These are phyloP conservation scores for Metschnikowia anglica DNA, from an alignment of 805 yeast species.

Conservation along the genomic window DNA sequence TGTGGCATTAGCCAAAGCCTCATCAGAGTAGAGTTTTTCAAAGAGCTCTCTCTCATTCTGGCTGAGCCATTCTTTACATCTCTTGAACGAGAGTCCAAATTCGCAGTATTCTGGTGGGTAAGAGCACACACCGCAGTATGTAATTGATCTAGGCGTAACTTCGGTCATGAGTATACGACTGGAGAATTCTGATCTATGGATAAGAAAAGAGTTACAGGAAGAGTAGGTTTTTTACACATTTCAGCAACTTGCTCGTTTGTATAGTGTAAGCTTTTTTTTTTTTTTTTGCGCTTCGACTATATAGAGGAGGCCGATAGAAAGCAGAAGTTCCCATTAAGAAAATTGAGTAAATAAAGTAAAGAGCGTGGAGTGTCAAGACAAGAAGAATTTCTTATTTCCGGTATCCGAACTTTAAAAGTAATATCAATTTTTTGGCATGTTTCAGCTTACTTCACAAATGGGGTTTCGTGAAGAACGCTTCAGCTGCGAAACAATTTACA, in stretches of 20 bases:
- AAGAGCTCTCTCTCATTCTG: conserved; percentile 57
- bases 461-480: no score
- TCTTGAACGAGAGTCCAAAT: conserved; percentile 75
- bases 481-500: background rate
- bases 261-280: background rate
- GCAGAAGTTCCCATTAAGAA: background rate
- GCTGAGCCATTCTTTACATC: conserved; percentile 82
- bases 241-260: background rate
- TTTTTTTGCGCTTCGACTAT: conserved; percentile 2
- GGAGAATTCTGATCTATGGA: background rate
- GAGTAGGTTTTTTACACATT: no score
- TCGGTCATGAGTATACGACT: conserved; percentile 26
- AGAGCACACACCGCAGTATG: conserved; percentile 77
- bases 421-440: background rate
- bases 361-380: no score
- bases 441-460: background rate
- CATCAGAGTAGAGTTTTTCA: conserved; percentile 59
- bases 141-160: conserved; percentile 36
- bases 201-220: background rate
- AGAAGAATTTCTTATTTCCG: no score
- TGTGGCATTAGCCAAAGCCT: conserved; percentile 54
- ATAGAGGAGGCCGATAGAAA: conserved; percentile 9
- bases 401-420: no score
- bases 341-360: no score
- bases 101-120: conserved; percentile 93